A percentile compares a stretch with the other conserved stretches of the same genome.
phyloP scores from a whole-genome alignment of 1,284 basidiomycete genomes.

The Ustilago sp. region DNA sequence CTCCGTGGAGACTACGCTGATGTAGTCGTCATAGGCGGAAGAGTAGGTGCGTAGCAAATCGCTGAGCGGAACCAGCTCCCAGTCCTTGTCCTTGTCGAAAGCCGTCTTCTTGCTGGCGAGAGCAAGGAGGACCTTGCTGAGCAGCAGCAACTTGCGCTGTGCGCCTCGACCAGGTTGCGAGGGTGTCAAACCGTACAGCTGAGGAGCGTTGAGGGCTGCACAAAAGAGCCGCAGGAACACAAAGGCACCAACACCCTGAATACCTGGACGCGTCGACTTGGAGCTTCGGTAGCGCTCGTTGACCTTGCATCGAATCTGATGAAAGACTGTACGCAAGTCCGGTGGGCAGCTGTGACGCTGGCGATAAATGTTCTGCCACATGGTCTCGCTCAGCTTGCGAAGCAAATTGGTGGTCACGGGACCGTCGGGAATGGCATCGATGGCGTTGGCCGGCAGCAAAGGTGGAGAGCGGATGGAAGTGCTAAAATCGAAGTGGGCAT shows the following conservation, averaged over 20 bases:
- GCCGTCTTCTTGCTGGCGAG: constrained; percentile 55
- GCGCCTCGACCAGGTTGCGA: constrained; percentile 35
- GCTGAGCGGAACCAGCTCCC: constrained; percentile 50
- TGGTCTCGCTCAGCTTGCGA: constrained; percentile 41
- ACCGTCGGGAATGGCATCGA: constrained; percentile 39
- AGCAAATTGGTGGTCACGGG: constrained; percentile 38
- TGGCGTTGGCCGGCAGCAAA: constrained; percentile 20
- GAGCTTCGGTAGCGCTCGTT: constrained; percentile 45
- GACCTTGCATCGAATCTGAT: constrained; percentile 55
- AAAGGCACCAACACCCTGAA: constrained; percentile 62
- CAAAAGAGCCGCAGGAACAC: constrained; percentile 63
- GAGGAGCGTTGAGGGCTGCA: constrained; percentile 60
- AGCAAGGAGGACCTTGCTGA: constrained; percentile 59
- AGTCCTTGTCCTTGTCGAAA: constrained; percentile 61
- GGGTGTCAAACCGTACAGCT: constrained; percentile 58
- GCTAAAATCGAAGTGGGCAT: constrained; percentile 26
- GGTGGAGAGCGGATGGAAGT: constrained; percentile 33
- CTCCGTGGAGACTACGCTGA: constrained; percentile 58
- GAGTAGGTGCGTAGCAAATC: constrained; percentile 54
- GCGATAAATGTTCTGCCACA: constrained; percentile 62
- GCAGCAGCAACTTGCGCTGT: constrained; percentile 44
- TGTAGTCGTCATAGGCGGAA: constrained; percentile 61
- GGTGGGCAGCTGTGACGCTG: constrained; percentile 59
- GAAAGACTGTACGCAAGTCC: constrained; percentile 54
- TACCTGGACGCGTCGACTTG: constrained; percentile 52